Evolutionary conservation across 1,284 basidiomycete species (phyloP).

Genomic region (Amylostereum areolatum): DNA sequence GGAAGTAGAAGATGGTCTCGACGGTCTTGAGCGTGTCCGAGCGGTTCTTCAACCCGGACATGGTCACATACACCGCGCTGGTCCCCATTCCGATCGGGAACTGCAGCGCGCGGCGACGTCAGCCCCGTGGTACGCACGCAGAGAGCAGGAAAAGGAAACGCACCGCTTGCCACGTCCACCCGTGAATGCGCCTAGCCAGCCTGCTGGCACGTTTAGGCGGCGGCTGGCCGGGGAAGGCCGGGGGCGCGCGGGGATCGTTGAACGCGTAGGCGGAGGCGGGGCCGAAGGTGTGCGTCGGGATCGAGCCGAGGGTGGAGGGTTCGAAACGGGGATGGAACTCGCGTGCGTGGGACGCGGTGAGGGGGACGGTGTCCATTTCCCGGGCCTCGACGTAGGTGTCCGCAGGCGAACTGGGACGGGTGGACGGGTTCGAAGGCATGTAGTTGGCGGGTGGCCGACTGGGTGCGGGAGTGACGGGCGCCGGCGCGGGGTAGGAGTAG

Average conservation of each 20-base stretch:
- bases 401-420: too few relatives aligned
- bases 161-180: neutral
- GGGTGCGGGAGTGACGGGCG: too few relatives aligned
- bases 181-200: neutral
- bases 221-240: neutral
- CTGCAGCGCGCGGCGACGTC: constrained; percentile 15
- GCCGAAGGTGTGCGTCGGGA: neutral
- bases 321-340: too few relatives aligned
- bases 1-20: constrained; percentile 40
- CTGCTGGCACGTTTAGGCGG: neutral
- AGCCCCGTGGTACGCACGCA: too few relatives aligned
- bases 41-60: constrained; percentile 34
- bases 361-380: too few relatives aligned
- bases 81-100: constrained; percentile 48
- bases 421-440: too few relatives aligned
- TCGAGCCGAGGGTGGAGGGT: neutral
- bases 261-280: neutral
- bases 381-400: too few relatives aligned
- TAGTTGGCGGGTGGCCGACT: too few relatives aligned
- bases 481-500: too few relatives aligned
- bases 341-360: too few relatives aligned
- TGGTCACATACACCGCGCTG: constrained; percentile 40
- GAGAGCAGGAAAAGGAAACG: too few relatives aligned
- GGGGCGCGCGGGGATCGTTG: neutral
- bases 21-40: constrained; percentile 26